Base-by-base conservation (phyloP, 768 basidiomycete genomes). In the Dentipellis sp. region DNA sequence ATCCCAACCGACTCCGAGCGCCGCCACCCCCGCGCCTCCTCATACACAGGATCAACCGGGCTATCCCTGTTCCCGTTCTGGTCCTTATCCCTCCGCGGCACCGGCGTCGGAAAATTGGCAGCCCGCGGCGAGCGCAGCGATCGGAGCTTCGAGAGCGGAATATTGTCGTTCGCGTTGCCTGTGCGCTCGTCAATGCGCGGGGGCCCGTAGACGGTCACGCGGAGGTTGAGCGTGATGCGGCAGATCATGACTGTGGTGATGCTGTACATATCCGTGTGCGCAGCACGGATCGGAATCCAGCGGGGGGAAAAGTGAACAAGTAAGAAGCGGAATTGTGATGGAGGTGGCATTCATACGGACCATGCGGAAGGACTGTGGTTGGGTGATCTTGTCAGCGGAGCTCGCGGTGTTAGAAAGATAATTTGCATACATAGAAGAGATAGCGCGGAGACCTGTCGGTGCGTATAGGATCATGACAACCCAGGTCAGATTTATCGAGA, bases 381-480 rank as follows among this genome's bases (percentile, higher is more conserved):
- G 14, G 12, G 36, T 10, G 9, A 40, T 23, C 47, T 12, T 3
- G 29, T 29, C 29, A 29, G 36, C 17, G 47, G n/a, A 53, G 38
- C n/a, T 16, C 6, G 4, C 10, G 17, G 36, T 14, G 16, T 40
- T 21, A 50, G 5, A 46, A 34, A 23, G 36, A n/a, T 10, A 36
- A 37, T 19, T 29, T 23, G 52, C 60, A n/a, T 53, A 61, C 60
- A 61, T 34, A 37, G 58, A 42, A 11, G 60, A 54, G 9, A 61
- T 61, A 3, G 52, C 58, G 37, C 60, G 60, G 29, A 61, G 60
- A n/a, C 55, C 55, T 34, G 60, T 61, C 17, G 60, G 60, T 2
- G 60, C 60, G 35, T 61, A 49, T 29, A 61, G 12, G 48, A 61
- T 59, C 60, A 61, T 61, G 35, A 61, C 11, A 34, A 59, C 60